phyloP scores from a whole-genome alignment of 2,329 filamentous ascomycete genomes.

The Curvularia spicifera region DNA sequence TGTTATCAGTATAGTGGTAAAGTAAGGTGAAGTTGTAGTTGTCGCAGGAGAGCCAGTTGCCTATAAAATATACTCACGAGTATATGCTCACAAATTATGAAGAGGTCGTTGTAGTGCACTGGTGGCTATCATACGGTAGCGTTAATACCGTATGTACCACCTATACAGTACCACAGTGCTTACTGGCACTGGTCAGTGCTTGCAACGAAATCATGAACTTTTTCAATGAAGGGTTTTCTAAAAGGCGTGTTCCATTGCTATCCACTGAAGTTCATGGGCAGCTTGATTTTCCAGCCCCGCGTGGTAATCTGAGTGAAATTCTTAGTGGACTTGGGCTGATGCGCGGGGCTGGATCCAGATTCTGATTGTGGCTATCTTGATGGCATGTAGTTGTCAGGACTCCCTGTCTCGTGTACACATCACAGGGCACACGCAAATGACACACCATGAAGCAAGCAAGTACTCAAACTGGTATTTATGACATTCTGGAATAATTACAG shows the following conservation, averaged over 20 bases:
- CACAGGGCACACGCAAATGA: not conserved
- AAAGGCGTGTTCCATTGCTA: too few relatives aligned
- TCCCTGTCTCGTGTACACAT: not conserved
- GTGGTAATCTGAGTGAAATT: too few relatives aligned
- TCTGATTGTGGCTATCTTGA: too few relatives aligned
- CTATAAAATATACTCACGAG: not conserved
- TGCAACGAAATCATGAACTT: too few relatives aligned
- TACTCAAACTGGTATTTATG: not conserved
- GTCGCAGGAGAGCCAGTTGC: not conserved
- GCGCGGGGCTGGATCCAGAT: too few relatives aligned
- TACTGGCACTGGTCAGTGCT: too few relatives aligned
- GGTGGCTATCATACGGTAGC: too few relatives aligned
- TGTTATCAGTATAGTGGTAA: not conserved
- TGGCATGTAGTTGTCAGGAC: not conserved
- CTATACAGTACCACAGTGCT: not conserved
- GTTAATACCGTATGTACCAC: not conserved
- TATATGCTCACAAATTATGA: not conserved
- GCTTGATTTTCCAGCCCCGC: too few relatives aligned
- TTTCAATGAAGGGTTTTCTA: too few relatives aligned
- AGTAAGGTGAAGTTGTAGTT: not conserved
- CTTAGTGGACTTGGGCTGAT: too few relatives aligned
- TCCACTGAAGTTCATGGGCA: too few relatives aligned
- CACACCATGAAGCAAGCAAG: not conserved
- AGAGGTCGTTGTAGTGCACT: not conserved
- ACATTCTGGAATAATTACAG: not conserved